Conservation (phyloP, 441 rosid species). For the Francoa sonchifolia region DNA sequence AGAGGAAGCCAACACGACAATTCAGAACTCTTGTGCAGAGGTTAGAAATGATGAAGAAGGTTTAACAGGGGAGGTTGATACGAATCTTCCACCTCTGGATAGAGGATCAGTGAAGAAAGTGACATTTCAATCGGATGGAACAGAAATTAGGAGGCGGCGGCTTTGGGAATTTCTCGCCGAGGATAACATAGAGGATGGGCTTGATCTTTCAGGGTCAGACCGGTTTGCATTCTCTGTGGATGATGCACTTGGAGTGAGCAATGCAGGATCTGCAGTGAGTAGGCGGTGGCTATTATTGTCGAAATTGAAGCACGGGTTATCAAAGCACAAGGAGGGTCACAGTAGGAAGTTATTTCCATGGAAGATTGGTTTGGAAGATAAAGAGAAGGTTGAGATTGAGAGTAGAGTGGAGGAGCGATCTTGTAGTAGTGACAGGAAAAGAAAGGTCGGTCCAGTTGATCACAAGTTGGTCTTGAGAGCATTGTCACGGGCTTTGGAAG, state of each 20-base stretch:
- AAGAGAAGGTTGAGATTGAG: constrained; percentile 31
- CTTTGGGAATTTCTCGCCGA: constrained; percentile 82
- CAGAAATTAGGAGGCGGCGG: constrained; percentile 40
- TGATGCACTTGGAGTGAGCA: constrained; percentile 62
- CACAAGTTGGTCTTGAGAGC: constrained; percentile 71
- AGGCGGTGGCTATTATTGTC: constrained; percentile 76
- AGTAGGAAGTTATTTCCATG: constrained; percentile 52
- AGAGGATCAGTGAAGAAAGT: constrained; percentile 30
- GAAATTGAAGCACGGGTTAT: constrained; percentile 67
- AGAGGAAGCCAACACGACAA: constrained; percentile 8
- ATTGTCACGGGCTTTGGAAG: constrained; percentile 72
- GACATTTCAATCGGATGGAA: constrained; percentile 44
- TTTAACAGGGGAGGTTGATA: constrained; percentile 15
- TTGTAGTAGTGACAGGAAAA: constrained; percentile 36
- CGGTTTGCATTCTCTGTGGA: constrained; percentile 86
- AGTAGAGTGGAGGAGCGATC: constrained; percentile 37
- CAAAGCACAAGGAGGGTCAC: constrained; percentile 45
- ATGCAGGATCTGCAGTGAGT: constrained; percentile 50
- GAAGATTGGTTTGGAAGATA: constrained; percentile 61
- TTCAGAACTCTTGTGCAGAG: too few relatives aligned
- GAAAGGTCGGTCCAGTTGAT: constrained; percentile 66
- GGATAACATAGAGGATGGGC: constrained; percentile 69
- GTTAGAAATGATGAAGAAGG: constrained; percentile 9
- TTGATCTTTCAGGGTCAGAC: constrained; percentile 89
- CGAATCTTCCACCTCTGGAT: constrained; percentile 18